A percentile compares a stretch with the other conserved stretches of the same genome.
phyloP scores from a whole-genome alignment of 345 rosid genomes.

The Gossypioides kirkii region DNA sequence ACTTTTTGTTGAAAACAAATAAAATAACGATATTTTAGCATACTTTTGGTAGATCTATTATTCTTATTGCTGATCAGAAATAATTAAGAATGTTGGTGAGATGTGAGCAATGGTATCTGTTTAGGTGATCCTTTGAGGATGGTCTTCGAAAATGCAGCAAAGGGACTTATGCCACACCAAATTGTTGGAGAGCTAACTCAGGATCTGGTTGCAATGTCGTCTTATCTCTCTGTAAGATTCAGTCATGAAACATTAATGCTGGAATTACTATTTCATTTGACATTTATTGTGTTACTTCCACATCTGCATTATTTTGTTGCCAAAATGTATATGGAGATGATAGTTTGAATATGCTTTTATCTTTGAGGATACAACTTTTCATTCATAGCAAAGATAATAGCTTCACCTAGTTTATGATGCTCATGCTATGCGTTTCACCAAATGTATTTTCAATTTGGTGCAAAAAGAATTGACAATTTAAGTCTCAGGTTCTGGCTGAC shows the following conservation, averaged over 20 bases:
- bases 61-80: background rate
- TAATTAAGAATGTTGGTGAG: background rate
- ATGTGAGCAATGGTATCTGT: conserved; percentile 5
- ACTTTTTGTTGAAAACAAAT: background rate
- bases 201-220: conserved; percentile 43
- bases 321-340: background rate
- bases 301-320: background rate
- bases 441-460: conserved; percentile 6
- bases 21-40: background rate
- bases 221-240: conserved; percentile 50
- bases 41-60: background rate
- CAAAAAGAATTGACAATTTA: conserved; percentile 19
- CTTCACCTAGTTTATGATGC: conserved; percentile 46
- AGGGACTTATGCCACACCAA: conserved; percentile 49
- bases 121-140: conserved; percentile 51
- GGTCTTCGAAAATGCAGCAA: conserved; percentile 37
- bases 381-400: conserved; percentile 49
- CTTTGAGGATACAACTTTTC: background rate
- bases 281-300: background rate
- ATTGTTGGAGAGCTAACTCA: conserved; percentile 30
- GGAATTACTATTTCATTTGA: background rate
- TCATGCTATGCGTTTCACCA: background rate
- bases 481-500: conserved; percentile 51
- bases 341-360: background rate
- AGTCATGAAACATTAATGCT: background rate